Base-by-base conservation (phyloP, 805 yeast genomes). In the Kazachstania taianensis region DNA sequence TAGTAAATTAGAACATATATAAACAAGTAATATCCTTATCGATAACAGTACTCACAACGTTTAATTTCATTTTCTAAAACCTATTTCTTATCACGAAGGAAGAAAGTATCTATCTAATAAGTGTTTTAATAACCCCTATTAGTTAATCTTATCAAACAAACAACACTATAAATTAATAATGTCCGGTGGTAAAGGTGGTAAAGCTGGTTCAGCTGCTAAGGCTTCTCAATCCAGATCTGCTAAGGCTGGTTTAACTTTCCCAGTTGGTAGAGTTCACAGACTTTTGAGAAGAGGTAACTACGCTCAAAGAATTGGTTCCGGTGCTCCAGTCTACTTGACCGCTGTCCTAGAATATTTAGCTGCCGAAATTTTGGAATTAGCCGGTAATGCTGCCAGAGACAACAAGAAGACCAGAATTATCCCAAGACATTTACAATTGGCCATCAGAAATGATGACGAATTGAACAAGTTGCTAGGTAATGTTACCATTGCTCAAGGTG, bases 231-330 rank as follows among this genome's bases (percentile, higher is more conserved):
- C 96, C 39, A 85, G 97, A 79, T 89, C 97, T 53, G 80, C 96
- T 48, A 89, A 86, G 75, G 96, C 97, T 62, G 97, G 96, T 67
- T 78, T 89, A 62, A 84, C 94, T 57, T 89, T 89, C 94, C 97
- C 97, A 72, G 97, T 89, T 52, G 97, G 97, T 68, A 87, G 97
- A 79, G 92, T 89, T 54, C 96, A 89, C 75, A 80, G 96, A 72
- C 75, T 87, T 55, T 71, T 89, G 61, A 84, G 94, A 78, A 85
- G 81, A 71, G 96, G 95, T 65, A 84, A 87, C 80, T 84, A 89
- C 73, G 94, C 96, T 61, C 94, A 87, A 72, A 81, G 97, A 73
- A 81, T 89, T 56, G 96, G 97, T 77, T 86, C 96, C 52, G 96
- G 95, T 78, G 96, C 97, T 58, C 96, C 97, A 70, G 89, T 89